A percentile compares a stretch with the other conserved stretches of the same genome.
Evolutionary conservation across 2,329 filamentous ascomycete species (phyloP).

Genomic region (Tolypocladium nubicola): DNA sequence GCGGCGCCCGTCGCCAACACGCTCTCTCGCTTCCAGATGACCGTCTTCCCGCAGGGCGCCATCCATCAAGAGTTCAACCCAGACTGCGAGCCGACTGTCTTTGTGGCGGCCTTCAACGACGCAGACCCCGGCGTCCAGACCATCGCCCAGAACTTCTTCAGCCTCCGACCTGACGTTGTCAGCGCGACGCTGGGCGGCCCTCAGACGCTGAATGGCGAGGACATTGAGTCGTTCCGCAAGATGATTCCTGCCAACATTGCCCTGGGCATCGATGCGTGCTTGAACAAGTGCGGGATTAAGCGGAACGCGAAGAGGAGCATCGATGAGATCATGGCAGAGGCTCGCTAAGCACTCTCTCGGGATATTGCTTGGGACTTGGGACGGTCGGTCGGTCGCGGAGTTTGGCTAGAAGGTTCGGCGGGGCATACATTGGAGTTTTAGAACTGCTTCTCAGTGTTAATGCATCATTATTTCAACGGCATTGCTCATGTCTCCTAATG

Average conservation of each 20-base stretch:
- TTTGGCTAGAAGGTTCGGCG: not conserved
- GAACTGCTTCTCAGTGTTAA: not conserved
- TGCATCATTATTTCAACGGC: not conserved
- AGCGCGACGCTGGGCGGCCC: constrained; percentile 26
- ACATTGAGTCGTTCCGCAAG: constrained; percentile 27
- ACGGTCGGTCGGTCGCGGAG: not conserved
- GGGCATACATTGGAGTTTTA: not conserved
- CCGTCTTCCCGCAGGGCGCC: constrained; percentile 37
- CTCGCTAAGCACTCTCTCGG: not conserved
- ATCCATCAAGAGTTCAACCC: constrained; percentile 43
- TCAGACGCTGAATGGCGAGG: constrained; percentile 25
- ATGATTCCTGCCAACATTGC: constrained; percentile 38
- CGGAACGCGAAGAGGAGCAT: constrained; percentile 22
- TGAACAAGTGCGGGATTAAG: constrained; percentile 34
- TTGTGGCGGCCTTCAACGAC: constrained; percentile 35
- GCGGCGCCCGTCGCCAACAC: constrained; percentile 25
- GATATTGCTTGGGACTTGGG: not conserved
- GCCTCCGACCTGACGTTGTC: constrained; percentile 25
- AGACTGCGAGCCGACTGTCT: constrained; percentile 34
- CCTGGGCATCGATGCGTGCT: constrained; percentile 37
- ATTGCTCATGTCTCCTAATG: not conserved
- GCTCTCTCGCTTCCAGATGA: constrained; percentile 30
- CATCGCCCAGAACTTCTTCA: constrained; percentile 36
- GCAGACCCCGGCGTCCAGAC: constrained; percentile 35
- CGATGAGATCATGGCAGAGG: constrained; percentile 7